A percentile compares a stretch with the other conserved stretches of the same genome.
phyloP scores from a whole-genome alignment of 2,329 filamentous ascomycete species.

The Sporothrix inflata region DNA sequence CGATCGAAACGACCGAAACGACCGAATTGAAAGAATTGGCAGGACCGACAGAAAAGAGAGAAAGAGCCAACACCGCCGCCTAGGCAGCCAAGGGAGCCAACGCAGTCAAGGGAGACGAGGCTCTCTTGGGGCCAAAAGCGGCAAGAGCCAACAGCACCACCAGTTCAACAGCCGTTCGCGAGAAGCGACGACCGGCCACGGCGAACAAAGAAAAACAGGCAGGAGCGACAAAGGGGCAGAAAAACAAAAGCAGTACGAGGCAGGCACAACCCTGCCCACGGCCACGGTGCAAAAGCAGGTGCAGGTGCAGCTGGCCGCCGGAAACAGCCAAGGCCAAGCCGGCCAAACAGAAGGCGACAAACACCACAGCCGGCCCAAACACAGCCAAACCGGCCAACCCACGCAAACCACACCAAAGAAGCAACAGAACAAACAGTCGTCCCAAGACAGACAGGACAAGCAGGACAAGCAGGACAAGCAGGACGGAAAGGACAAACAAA shows the following conservation, averaged over 20 bases:
- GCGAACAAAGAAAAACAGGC: not conserved
- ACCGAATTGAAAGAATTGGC: not conserved
- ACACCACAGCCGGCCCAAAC: not conserved
- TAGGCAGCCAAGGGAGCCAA: slow-evolving; percentile 11
- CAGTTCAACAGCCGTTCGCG: too few species aligned
- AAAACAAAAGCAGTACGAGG: not conserved
- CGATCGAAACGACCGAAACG: not conserved
- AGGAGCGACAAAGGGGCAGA: not conserved
- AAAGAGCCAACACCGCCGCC: slow-evolving; percentile 5
- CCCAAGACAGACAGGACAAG: not conserved
- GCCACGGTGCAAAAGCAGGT: not conserved
- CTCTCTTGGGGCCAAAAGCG: not conserved
- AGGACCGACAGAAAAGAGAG: not conserved
- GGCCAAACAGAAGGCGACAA: slow-evolving; percentile 2
- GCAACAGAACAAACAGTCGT: not conserved
- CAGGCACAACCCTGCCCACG: not conserved
- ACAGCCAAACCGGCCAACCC: not conserved
- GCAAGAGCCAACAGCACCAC: slow-evolving; percentile 2
- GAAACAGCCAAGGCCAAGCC: slow-evolving; percentile 18
- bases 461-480: not conserved
- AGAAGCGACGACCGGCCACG: not conserved
- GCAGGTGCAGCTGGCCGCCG: slow-evolving; percentile 8
- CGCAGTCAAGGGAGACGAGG: slow-evolving; percentile 18
- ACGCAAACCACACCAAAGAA: not conserved
- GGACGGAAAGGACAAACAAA: slow-evolving; percentile 1